Percentiles rank a stretch among this genome's conserved stretches.
phyloP scores from a whole-genome alignment of 2,329 filamentous ascomycete genomes.

The Microdochium nivale region DNA sequence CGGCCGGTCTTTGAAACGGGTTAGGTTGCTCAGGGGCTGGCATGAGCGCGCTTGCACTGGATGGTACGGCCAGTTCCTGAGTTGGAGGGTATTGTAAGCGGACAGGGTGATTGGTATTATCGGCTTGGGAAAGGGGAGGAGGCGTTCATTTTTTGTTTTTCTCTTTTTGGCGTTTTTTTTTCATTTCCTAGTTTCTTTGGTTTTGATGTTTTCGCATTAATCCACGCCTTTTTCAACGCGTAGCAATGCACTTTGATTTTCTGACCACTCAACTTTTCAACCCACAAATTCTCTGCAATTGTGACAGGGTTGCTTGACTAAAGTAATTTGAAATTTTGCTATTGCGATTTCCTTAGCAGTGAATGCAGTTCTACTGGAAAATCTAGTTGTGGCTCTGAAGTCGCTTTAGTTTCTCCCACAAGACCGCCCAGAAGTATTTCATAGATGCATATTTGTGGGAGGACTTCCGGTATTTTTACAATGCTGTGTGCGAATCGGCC shows the following conservation, averaged over 20 bases:
- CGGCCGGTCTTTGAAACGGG: neutral
- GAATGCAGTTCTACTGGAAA: too few relatives aligned
- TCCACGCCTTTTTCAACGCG: neutral
- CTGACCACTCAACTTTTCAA: too few relatives aligned
- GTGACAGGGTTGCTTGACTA: too few relatives aligned
- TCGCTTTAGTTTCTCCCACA: too few relatives aligned
- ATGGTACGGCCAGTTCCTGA: neutral
- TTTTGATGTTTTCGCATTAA: neutral
- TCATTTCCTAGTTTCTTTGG: neutral
- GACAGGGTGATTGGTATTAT: neutral
- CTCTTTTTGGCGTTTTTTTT: neutral
- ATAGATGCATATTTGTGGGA: too few relatives aligned
- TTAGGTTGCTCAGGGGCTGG: neutral
- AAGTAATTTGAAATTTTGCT: too few relatives aligned
- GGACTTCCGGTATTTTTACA: too few relatives aligned
- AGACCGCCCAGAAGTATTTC: too few relatives aligned
- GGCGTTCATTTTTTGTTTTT: neutral
- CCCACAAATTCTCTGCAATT: too few relatives aligned
- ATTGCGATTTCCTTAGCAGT: too few relatives aligned
- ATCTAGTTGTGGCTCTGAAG: too few relatives aligned
- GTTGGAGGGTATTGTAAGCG: neutral
- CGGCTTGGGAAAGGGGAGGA: neutral
- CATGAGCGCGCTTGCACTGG: neutral
- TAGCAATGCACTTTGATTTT: neutral
- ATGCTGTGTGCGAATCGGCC: too few relatives aligned